Percentiles rank a stretch among this genome's conserved stretches.
These are phyloP conservation scores for Coemansia sp. DNA, from an alignment of 371 early-diverging fungal species.

Conservation along the genomic window DNA sequence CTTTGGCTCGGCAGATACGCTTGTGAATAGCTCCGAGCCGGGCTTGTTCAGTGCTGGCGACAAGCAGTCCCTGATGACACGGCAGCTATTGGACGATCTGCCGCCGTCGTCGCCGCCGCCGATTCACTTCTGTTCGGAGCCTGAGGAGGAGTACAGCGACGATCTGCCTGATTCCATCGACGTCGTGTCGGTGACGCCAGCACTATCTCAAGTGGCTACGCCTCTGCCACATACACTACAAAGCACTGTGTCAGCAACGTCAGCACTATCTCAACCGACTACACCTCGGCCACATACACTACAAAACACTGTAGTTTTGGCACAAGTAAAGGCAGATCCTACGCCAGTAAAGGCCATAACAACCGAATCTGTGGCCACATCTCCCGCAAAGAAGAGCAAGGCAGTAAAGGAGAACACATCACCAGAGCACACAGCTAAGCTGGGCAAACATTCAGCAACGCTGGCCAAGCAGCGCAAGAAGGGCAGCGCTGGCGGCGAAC, in stretches of 20 bases:
- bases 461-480: background rate
- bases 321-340: background rate
- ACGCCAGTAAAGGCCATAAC: background rate
- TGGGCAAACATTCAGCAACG: constrained; percentile 2
- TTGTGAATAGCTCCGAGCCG: constrained; percentile 33
- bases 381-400: background rate
- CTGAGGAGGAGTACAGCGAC: constrained; percentile 18
- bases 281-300: no score
- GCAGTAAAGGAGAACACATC: constrained; percentile 17
- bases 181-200: constrained; percentile 7
- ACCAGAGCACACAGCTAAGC: constrained; percentile 4
- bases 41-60: constrained; percentile 4
- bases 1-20: constrained; percentile 40
- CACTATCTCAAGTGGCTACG: background rate
- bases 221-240: background rate
- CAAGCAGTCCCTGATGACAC: background rate
- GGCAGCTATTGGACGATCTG: constrained; percentile 30
- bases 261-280: no score
- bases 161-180: constrained; percentile 23
- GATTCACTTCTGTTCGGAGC: constrained; percentile 9
- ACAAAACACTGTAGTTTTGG: no score
- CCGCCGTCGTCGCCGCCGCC: constrained; percentile 48
- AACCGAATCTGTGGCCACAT: background rate
- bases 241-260: no score
- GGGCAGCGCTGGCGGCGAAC: background rate